Conservation (phyloP, 495 filamentous ascomycete genomes). For the Cudoniella acicularis region DNA sequence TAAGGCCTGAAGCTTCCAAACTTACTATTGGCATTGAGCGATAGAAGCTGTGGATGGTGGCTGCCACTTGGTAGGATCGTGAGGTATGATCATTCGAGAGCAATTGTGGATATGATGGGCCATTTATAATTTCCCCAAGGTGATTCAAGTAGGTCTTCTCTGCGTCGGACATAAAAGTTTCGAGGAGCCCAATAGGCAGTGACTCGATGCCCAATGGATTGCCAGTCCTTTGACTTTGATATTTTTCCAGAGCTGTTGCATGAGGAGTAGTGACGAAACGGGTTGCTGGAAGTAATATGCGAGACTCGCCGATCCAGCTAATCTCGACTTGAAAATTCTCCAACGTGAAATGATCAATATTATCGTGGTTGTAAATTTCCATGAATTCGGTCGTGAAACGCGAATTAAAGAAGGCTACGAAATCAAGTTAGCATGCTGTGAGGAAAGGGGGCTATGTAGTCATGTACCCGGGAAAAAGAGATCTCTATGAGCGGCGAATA, state of each 20-base stretch:
- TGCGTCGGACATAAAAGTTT: neutral
- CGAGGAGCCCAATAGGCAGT: conserved; percentile 10
- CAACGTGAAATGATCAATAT: conserved; percentile 1
- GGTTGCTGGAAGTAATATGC: neutral
- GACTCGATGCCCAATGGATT: conserved; percentile 11
- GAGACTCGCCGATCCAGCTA: neutral
- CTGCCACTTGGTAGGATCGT: neutral
- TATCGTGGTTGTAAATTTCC: conserved; percentile 5
- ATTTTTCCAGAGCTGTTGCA: neutral
- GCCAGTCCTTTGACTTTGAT: conserved; percentile 2
- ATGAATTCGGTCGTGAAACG: neutral
- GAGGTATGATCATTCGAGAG: neutral
- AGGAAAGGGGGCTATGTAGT: neutral
- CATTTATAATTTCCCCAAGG: neutral
- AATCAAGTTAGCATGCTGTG: neutral
- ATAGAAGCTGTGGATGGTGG: neutral
- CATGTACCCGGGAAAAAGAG: conserved; percentile 15
- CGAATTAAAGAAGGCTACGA: conserved; percentile 5
- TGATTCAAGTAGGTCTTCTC: neutral
- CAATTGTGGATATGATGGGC: neutral
- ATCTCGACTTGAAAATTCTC: conserved; percentile 3
- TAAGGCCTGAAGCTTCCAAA: neutral
- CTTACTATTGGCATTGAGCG: conserved; percentile 1
- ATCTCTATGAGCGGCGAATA: neutral
- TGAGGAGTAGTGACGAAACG: conserved; percentile 5